Evolutionary conservation across 768 basidiomycete genomes (phyloP).

Genomic region (Tulasnella calospora): DNA sequence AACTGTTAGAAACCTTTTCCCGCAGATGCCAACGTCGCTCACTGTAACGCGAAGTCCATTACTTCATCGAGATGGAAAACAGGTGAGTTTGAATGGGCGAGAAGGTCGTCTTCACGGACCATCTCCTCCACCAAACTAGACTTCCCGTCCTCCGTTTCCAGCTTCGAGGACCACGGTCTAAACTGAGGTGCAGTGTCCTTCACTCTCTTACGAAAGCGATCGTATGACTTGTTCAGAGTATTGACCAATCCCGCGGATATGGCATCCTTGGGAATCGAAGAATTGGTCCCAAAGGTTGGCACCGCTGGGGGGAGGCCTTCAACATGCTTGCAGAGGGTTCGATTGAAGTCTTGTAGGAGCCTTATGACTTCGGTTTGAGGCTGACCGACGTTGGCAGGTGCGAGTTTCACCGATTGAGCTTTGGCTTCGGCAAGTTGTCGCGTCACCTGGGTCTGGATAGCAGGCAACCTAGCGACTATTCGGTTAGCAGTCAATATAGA

Average conservation of each 20-base stretch:
- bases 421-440: conserved; percentile 43
- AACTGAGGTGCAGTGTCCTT: neutral
- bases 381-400: conserved; percentile 52
- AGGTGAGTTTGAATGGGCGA: conserved; percentile 42
- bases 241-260: neutral
- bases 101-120: conserved; percentile 31
- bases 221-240: neutral
- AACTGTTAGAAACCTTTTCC: neutral
- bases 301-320: conserved; percentile 45
- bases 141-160: too few relatives aligned
- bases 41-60: conserved; percentile 29
- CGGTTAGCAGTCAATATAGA: neutral
- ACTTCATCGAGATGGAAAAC: conserved; percentile 30
- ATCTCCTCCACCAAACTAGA: neutral
- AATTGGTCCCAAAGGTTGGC: neutral
- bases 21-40: neutral
- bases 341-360: conserved; percentile 46
- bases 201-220: neutral
- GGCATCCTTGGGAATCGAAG: neutral
- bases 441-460: conserved; percentile 56
- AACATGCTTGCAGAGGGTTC: conserved; percentile 45
- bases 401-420: conserved; percentile 37
- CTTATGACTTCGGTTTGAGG: conserved; percentile 52
- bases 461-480: conserved; percentile 48
- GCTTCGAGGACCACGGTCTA: conserved; percentile 10